Evolutionary conservation across 176 grass and related monocot genomes (phyloP), one percentile per base, ranked within the genome.

Genomic region (Lolium rigidum): DNA sequence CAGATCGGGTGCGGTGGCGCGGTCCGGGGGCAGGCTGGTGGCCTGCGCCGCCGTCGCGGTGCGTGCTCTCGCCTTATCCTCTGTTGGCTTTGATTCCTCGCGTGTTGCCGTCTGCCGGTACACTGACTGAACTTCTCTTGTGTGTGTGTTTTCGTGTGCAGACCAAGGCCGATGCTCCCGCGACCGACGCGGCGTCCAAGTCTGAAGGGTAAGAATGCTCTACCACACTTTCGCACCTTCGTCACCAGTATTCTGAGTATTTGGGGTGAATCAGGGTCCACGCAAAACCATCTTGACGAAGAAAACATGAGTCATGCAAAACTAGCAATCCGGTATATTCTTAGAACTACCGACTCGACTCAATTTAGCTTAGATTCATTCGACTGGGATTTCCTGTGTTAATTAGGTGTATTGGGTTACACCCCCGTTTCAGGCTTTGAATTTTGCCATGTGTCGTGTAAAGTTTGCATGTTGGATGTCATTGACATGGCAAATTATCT

Each of bases 151-250:
- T 3, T 13, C 6, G 14, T 52, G 78, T 60, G 81, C 89, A 91
- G 89, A 46, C 41, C 17, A 87, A 91, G 89, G 89, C 60, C 9
- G 76, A 91, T 76, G 76, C 69, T 9, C 85, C 85, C 7, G 78
- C 81, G 7, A 76, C 51, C 28, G 41, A 64, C 6, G 71, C 59
- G 10, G 38, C 58, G 0, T 59, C 67, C 48, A 83, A 91, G 50
- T 84, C 89, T 3, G 80, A 75, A 4, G 76, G 89, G 89, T 91
- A 87, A 81, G 81, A 84, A 21, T 21, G 18, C 28, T 5, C 4
- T 2, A 26, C 0, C 63, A 28, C 26, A 21, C 4, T 17, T 71
- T 22, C 17, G 15, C 11, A 4, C 6, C 5, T 46, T 7, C 12
- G 1, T 85, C 13, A 18, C 72, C 6, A 79, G 31, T 70, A 10